Base-by-base conservation (phyloP, 768 basidiomycete genomes). In the Agaricus sinodeliciosus region DNA sequence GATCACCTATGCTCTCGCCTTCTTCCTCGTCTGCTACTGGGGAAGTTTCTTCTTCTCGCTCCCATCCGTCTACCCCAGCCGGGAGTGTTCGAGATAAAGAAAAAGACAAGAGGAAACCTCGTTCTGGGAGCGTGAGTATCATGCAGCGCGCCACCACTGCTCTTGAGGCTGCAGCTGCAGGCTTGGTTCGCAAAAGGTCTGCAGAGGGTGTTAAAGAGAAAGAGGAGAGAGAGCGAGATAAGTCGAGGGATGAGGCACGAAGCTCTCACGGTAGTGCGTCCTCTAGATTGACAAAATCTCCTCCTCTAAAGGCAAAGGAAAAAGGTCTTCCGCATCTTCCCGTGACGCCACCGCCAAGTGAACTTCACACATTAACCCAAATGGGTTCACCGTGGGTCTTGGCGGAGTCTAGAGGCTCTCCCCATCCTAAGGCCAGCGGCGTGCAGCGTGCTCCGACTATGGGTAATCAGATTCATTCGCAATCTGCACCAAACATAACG, bases 111-210 rank as follows among this genome's bases (percentile, higher is more conserved):
- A 75, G 84, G 44, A 94, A 94, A 65, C 72, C 68, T 22, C 77
- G 94, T 13, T 84, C 91, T 2, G 89, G 92, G 5, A 95, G 94
- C 54, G 90, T 98, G 48, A 94, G 87, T 61, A 96, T 98, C 66
- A 90, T 98, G 79, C 94, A 97, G 61, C 82, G 94, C 22, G 94
- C 92, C 0, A 94, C 93, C 2, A 95, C 92, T 0, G 91, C 88
- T 1, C 75, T 93, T 22, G 90, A 91, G 64, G 91, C 89, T 9
- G 87, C 86, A 9, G 87, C 89, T 9, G 87, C 86, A 11, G 87
- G 90, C 2, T 68, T 94, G 9, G 87, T 92, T 43, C 72, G 85
- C 55, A 92, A 93, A 70, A 92, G 88, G 67, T 87, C 85, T 3
- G 69, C 79, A 0, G 91, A 93, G 63, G 85, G 72, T 5, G 80